These are phyloP conservation scores for Bolboschoenus planiculmis DNA, from an alignment of 176 grass and related monocot species.

Conservation along the genomic window DNA sequence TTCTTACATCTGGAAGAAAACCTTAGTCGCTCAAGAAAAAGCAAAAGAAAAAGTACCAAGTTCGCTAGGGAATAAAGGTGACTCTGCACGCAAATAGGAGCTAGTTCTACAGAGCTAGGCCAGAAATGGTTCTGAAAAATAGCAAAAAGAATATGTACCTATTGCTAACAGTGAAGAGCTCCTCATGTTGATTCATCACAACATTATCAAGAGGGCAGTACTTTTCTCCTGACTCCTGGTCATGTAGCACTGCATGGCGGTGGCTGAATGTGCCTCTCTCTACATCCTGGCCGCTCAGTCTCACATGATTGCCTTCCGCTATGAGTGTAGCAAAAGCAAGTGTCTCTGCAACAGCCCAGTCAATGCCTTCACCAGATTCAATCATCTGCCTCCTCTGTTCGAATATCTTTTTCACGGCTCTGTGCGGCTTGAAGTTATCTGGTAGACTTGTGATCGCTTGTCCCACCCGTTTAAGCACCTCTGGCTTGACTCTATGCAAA, in stretches of 20 bases:
- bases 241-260: constrained; percentile 77
- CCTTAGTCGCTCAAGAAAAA: not conserved
- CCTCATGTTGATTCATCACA: constrained; percentile 44
- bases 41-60: not conserved
- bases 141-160: constrained; percentile 36
- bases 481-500: constrained; percentile 73
- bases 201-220: constrained; percentile 49
- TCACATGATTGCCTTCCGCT: constrained; percentile 89
- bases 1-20: not conserved
- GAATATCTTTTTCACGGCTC: constrained; percentile 95
- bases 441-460: constrained; percentile 74
- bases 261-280: constrained; percentile 98
- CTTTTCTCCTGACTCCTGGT: constrained; percentile 68
- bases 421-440: constrained; percentile 89
- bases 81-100: not conserved
- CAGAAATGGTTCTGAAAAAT: constrained; percentile 18
- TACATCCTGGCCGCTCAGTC: constrained; percentile 93
- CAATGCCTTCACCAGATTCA: constrained; percentile 74
- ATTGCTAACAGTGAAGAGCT: constrained; percentile 72
- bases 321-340: constrained; percentile 93
- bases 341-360: constrained; percentile 90
- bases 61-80: not conserved
- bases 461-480: constrained; percentile 84
- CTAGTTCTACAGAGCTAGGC: not conserved
- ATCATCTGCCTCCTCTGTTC: constrained; percentile 75